phyloP scores from a whole-genome alignment of 768 basidiomycete species.

The Russula brevipes region DNA sequence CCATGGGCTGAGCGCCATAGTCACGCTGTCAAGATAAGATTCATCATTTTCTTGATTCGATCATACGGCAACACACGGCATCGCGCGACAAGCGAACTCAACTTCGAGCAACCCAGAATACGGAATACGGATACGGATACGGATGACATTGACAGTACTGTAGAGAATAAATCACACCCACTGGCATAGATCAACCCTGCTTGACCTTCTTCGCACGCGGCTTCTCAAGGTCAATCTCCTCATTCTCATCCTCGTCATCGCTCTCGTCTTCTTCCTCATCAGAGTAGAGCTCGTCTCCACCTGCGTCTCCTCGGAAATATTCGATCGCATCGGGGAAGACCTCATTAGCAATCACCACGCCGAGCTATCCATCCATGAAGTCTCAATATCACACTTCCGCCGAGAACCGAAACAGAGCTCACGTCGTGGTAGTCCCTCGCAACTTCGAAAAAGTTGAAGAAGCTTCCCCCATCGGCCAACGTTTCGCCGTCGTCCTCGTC shows the following conservation, averaged over 20 bases:
- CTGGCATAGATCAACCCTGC: constrained; percentile 41
- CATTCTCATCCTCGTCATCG: constrained; percentile 66
- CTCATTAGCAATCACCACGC: constrained; percentile 65
- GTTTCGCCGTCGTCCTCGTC: constrained; percentile 60
- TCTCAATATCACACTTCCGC: neutral
- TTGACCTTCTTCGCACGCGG: constrained; percentile 68
- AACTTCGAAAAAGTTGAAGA: constrained; percentile 84
- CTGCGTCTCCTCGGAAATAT: constrained; percentile 67
- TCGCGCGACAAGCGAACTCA: too few species aligned
- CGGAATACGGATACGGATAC: too few species aligned
- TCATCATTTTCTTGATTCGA: too few species aligned
- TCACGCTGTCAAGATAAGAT: too few species aligned
- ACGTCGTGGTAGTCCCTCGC: constrained; percentile 64
- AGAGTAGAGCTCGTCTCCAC: constrained; percentile 55
- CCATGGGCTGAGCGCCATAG: too few species aligned
- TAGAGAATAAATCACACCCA: constrained; percentile 7
- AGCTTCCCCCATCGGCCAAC: constrained; percentile 66
- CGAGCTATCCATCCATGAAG: constrained; percentile 47
- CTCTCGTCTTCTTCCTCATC: constrained; percentile 66
- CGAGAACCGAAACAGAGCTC: constrained; percentile 31
- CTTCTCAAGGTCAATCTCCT: constrained; percentile 85
- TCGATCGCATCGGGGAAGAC: constrained; percentile 79
- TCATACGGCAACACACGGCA: too few species aligned
- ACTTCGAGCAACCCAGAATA: too few species aligned
- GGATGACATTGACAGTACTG: too few species aligned